These are phyloP conservation scores for Lotus japonicus DNA, from an alignment of 306 rosid species.

Conservation along the genomic window DNA sequence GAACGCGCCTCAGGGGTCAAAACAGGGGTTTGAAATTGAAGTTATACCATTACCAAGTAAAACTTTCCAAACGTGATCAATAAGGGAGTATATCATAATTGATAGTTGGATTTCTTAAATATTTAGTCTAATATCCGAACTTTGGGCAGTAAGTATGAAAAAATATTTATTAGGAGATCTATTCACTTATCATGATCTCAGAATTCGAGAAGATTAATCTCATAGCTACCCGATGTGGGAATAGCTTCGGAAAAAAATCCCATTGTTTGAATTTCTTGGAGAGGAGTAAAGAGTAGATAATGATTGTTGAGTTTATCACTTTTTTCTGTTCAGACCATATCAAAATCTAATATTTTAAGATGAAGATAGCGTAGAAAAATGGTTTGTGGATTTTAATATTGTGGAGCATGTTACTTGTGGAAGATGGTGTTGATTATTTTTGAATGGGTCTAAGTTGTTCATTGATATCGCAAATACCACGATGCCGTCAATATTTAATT, in stretches of 20 bases:
- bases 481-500: not conserved
- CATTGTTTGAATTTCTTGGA: constrained; percentile 46
- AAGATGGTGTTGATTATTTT: not conserved
- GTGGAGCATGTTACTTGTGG: constrained; percentile 21
- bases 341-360: not conserved
- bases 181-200: too few species aligned
- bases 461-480: not conserved
- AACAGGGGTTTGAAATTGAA: constrained; percentile 30
- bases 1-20: constrained; percentile 31
- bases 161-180: too few species aligned
- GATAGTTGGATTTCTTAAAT: too few species aligned
- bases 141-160: too few species aligned
- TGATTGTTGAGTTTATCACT: not conserved
- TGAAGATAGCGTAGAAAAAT: not conserved
- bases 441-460: not conserved
- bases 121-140: too few species aligned
- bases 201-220: too few species aligned
- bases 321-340: not conserved
- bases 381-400: not conserved
- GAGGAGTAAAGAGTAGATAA: constrained; percentile 4
- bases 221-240: too few species aligned
- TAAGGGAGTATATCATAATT: too few species aligned
- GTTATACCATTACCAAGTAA: not conserved
- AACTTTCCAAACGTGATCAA: constrained; percentile 22
- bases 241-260: too few species aligned